Evolutionary conservation across 768 basidiomycete genomes (phyloP).

Genomic region (Rubroboletus pulcherrimus): DNA sequence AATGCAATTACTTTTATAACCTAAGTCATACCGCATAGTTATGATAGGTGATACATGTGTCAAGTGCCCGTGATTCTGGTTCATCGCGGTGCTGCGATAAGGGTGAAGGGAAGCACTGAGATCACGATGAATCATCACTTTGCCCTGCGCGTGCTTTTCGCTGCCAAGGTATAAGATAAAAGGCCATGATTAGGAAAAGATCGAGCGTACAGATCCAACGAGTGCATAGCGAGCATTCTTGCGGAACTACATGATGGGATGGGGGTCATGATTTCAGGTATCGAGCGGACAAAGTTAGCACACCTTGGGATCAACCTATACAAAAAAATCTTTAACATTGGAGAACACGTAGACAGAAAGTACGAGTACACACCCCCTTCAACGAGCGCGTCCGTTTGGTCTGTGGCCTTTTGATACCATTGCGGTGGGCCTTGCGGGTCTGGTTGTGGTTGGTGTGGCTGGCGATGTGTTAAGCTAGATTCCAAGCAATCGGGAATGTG

Average conservation of each 20-base stretch:
- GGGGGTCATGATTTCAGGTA: neutral
- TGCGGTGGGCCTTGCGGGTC: conserved; percentile 94
- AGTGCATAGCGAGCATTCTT: conserved; percentile 75
- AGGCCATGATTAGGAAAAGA: neutral
- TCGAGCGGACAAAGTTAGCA: conserved; percentile 10
- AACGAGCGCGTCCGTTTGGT: conserved; percentile 71
- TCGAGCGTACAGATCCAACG: conserved; percentile 62
- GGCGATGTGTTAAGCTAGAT: conserved; percentile 12
- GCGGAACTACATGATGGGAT: conserved; percentile 58
- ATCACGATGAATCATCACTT: conserved; percentile 45
- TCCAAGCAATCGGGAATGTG: conserved; percentile 7
- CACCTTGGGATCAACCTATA: conserved; percentile 80
- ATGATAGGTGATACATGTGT: conserved; percentile 22
- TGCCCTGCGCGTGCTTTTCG: conserved; percentile 63
- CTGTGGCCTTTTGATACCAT: conserved; percentile 89
- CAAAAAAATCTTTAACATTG: neutral
- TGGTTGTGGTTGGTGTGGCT: conserved; percentile 97
- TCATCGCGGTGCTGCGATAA: neutral
- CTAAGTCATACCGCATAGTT: conserved; percentile 17
- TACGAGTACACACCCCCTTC: conserved; percentile 75
- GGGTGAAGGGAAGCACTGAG: neutral
- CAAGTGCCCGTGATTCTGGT: conserved; percentile 6
- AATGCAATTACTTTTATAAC: conserved; percentile 10
- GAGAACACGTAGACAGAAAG: neutral
- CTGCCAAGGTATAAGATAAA: conserved; percentile 32